phyloP scores from a whole-genome alignment of 257 asterid species.

The Jacaranda mimosifolia region DNA sequence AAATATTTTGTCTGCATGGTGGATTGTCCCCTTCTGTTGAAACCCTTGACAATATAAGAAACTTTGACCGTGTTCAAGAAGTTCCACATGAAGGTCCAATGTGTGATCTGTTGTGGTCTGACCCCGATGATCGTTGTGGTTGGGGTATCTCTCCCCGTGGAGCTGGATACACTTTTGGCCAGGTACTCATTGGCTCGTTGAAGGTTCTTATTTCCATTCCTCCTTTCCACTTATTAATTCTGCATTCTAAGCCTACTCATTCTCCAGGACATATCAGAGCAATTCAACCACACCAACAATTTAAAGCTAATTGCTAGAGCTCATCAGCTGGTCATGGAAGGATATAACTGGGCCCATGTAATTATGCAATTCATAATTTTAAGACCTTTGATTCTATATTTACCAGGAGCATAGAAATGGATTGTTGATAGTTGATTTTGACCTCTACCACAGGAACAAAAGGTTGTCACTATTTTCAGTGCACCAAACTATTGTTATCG shows the following conservation, averaged over 20 bases:
- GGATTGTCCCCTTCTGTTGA: slow-evolving; percentile 95
- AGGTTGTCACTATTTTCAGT: slow-evolving; percentile 92
- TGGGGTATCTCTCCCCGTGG: slow-evolving; percentile 99
- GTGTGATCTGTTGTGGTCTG: slow-evolving; percentile 98
- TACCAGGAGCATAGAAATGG: not conserved
- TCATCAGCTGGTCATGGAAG: slow-evolving; percentile 98
- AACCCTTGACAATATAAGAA: slow-evolving; percentile 91
- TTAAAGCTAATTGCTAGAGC: slow-evolving; percentile 93
- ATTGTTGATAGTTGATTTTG: slow-evolving; percentile 32
- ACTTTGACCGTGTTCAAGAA: slow-evolving; percentile 98
- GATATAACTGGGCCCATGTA: slow-evolving; percentile 99
- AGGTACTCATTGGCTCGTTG: slow-evolving; percentile 54
- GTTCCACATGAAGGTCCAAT: slow-evolving; percentile 99
- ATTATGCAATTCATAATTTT: slow-evolving; percentile 16
- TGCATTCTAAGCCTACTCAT: slow-evolving; percentile 23
- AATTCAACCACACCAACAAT: slow-evolving; percentile 88
- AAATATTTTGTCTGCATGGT: slow-evolving; percentile 94
- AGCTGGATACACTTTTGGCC: slow-evolving; percentile 98
- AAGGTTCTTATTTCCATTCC: slow-evolving; percentile 25
- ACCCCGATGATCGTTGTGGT: slow-evolving; percentile 99
- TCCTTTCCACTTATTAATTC: slow-evolving; percentile 17
- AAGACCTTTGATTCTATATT: not conserved
- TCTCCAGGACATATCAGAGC: slow-evolving; percentile 93
- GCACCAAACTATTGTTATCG: slow-evolving; percentile 98
- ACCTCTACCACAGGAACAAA: slow-evolving; percentile 77